Evolutionary conservation across 140 eudicot genomes (phyloP).

Genomic region (Cichorium intybus): DNA sequence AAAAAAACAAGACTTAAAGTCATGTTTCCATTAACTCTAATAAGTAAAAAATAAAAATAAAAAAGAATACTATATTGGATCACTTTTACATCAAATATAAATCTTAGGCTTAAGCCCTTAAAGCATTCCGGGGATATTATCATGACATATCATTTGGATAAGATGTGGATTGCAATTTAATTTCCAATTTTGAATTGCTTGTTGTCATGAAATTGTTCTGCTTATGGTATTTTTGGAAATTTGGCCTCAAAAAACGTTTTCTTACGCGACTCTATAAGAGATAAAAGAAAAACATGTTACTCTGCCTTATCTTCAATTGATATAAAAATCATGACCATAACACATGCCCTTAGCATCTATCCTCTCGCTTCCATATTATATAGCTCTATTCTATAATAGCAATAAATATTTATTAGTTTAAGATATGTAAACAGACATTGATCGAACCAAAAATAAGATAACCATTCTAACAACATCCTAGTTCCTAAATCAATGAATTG

Average conservation of each 20-base stretch:
- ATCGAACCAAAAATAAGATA: background rate
- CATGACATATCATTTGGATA: background rate
- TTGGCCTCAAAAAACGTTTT: background rate
- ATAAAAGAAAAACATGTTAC: constrained; percentile 1
- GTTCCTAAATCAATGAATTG: too few relatives aligned
- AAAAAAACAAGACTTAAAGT: too few relatives aligned
- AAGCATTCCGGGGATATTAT: too few relatives aligned
- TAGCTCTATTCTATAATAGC: background rate
- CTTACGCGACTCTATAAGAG: background rate
- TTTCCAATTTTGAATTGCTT: background rate
- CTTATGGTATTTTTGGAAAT: constrained; percentile 2
- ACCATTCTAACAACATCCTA: background rate
- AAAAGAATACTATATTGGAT: too few relatives aligned
- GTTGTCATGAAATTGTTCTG: constrained; percentile 4
- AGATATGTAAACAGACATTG: background rate
- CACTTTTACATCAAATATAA: too few relatives aligned
- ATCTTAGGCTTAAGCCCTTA: too few relatives aligned
- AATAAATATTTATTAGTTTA: background rate
- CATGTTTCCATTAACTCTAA: too few relatives aligned
- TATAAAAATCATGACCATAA: background rate
- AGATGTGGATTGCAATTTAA: background rate
- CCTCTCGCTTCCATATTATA: background rate
- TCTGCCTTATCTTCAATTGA: background rate
- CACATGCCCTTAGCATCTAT: too few relatives aligned
- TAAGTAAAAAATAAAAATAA: too few relatives aligned